Percentiles rank a stretch among this genome's conserved stretches.
These are phyloP conservation scores for Stephania yunnanensis DNA, from an alignment of 164 flowering plant genomes.

Conservation along the genomic window DNA sequence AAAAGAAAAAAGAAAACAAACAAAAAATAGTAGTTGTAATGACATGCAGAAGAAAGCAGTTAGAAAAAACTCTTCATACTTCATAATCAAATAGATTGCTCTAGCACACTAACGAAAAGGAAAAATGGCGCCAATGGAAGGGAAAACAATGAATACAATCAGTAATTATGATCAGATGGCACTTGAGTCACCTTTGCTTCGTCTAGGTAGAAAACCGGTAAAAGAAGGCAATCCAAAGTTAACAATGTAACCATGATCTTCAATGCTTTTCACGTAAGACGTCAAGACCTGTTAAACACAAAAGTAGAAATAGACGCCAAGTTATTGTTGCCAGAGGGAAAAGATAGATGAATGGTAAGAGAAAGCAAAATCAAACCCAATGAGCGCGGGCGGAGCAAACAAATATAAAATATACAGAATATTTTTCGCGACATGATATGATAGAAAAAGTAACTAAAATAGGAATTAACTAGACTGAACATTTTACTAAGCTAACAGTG, in stretches of 20 bases:
- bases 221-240: conserved; percentile 77
- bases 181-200: conserved; percentile 37
- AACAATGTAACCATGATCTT: conserved; percentile 96
- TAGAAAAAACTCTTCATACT: too few species aligned
- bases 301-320: not conserved
- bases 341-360: not conserved
- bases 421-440: not conserved
- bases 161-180: not conserved
- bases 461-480: not conserved
- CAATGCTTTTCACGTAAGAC: conserved; percentile 86
- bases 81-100: too few species aligned
- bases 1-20: too few species aligned
- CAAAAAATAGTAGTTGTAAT: too few species aligned
- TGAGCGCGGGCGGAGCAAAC: too few species aligned
- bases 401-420: not conserved
- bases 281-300: conserved; percentile 51
- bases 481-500: not conserved
- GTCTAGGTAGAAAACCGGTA: conserved; percentile 65
- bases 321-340: not conserved
- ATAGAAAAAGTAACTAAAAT: not conserved
- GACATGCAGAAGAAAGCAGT: too few species aligned
- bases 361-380: too few species aligned
- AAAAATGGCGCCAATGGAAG: not conserved
- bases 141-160: not conserved
- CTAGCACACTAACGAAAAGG: not conserved